Base-by-base conservation (phyloP, 805 yeast genomes). In the Myxozyma geophila region DNA sequence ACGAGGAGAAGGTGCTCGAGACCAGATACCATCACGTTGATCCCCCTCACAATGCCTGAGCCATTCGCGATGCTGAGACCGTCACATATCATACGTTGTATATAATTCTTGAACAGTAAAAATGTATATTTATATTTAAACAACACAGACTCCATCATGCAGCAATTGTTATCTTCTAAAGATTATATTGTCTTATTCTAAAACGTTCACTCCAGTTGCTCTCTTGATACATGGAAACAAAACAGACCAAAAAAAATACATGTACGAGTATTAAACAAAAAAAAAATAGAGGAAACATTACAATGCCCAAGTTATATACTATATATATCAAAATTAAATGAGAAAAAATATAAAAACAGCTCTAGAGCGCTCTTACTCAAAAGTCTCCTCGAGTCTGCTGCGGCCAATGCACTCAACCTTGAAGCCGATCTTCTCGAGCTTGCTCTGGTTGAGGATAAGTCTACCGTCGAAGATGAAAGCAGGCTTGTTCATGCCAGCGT, bases 401-500 rank as follows among this genome's bases (percentile, higher is more conserved):
- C 67, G 60, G 56, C 74, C 74, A 56, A 71, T 71, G 48, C 54
- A 46, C 64, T 71, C 74, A 15, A 71, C 73, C 67, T 70, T 71
- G 67, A 71, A 71, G 15, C 74, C 74, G 40, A 71, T 71, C 52
- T 55, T 40, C 63, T 67, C 68, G 43, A 71, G 66, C 63, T 69
- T 70, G 61, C 56, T 67, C 58, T 69, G 62, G 60, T 71, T 66
- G 12, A 71, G 60, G 47, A 71, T 70, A 41, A 69, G 57, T n/a
- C 74, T 59, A 10, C 74, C 74, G 43, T 71, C 74, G 41, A 71
- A 71, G 44, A 71, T 57, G 59, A 71, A 71, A 10, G 74, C 74
- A n/a, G 74, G 74, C 69, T 71, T 71, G 63, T 71, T 67, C 73
- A 71, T 72, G 36, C 44, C 47, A 28, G 66, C 62, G 69, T 71